Percentiles rank a stretch among this genome's conserved stretches.
phyloP scores from a whole-genome alignment of 345 rosid species.

The Lagerstroemia speciosa region DNA sequence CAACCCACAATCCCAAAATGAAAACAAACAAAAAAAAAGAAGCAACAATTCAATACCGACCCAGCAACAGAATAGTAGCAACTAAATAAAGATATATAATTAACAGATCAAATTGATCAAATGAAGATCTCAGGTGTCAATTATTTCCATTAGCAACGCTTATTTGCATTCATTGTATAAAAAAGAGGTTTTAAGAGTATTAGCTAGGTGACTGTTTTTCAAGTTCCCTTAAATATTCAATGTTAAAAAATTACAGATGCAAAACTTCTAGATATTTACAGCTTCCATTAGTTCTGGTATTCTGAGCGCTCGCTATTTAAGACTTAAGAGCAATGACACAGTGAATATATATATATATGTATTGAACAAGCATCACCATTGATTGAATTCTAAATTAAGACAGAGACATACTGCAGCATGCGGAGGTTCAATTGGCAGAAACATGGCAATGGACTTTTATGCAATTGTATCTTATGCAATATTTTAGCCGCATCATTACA shows the following conservation, averaged over 20 bases:
- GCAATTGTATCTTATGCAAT: neutral
- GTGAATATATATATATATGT: too few relatives aligned
- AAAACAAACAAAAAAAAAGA: neutral
- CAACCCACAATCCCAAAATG: neutral
- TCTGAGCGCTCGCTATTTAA: neutral
- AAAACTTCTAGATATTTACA: neutral
- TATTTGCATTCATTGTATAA: too few relatives aligned
- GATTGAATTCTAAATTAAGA: neutral
- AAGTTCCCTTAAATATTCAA: neutral
- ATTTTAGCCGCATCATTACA: neutral
- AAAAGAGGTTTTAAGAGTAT: too few relatives aligned
- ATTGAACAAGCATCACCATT: neutral
- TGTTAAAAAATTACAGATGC: neutral
- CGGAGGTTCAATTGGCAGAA: too few relatives aligned
- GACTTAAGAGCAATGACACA: neutral
- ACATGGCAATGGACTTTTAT: too few relatives aligned
- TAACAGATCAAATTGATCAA: neutral
- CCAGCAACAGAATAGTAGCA: neutral
- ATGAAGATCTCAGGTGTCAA: neutral
- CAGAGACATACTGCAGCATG: too few relatives aligned
- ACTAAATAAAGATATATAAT: neutral
- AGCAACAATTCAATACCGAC: too few relatives aligned
- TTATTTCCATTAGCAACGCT: too few relatives aligned
- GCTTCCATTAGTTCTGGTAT: neutral
- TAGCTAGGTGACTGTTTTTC: too few relatives aligned